Percentiles rank a stretch among this genome's conserved stretches.
phyloP scores from a whole-genome alignment of 331 rosid genomes.

The Saraca asoca region DNA sequence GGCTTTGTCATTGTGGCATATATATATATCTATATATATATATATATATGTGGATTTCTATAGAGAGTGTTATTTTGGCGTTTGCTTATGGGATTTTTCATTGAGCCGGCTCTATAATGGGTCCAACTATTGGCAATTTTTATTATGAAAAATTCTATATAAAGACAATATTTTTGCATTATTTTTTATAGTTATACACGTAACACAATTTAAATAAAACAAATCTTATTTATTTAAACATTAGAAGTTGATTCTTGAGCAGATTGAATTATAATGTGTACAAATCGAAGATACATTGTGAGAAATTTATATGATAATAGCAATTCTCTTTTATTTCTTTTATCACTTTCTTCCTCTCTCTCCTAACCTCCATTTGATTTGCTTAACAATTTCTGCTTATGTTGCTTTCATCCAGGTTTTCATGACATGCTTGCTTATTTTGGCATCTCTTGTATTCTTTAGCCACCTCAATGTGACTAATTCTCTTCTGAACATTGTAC shows the following conservation, averaged over 20 bases:
- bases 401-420: conserved; percentile 38
- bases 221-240: too few species aligned
- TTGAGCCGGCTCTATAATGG: conserved; percentile 61
- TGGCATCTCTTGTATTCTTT: conserved; percentile 21
- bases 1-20: conserved; percentile 39
- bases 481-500: conserved; percentile 31
- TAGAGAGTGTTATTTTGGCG: conserved; percentile 48
- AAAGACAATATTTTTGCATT: too few species aligned
- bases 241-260: too few species aligned
- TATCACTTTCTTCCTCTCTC: conserved; percentile 8
- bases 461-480: conserved; percentile 40
- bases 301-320: too few species aligned
- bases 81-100: conserved; percentile 40
- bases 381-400: conserved; percentile 36
- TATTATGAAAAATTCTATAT: too few species aligned
- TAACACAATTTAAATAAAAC: too few species aligned
- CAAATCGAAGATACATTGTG: too few species aligned
- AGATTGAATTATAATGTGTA: too few species aligned
- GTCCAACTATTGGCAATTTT: conserved; percentile 21
- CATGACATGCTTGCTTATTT: conserved; percentile 32
- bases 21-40: not conserved
- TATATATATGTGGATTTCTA: conserved; percentile 36
- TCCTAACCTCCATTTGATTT: conserved; percentile 27
- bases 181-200: too few species aligned
- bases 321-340: too few species aligned